Evolutionary conservation across 2,329 filamentous ascomycete genomes (phyloP), one percentile per base, ranked within the genome.

Genomic region (Coniochaeta ligniaria): DNA sequence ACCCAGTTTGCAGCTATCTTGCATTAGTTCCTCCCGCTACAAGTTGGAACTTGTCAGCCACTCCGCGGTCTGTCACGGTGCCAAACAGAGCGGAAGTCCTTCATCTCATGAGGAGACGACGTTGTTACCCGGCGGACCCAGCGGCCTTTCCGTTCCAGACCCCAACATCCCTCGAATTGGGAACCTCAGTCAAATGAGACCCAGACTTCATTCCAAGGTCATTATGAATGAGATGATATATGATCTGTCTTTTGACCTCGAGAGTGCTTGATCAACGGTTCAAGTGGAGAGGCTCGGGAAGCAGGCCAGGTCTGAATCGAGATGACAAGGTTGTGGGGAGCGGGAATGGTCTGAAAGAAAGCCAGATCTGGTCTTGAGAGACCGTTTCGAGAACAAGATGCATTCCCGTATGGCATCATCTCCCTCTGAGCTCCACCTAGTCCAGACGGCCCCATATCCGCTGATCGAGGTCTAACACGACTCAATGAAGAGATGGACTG

Each of bases 171-270:
- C 31, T 5, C n/a, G n/a, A 26, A 55, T 55, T 35, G 8, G 35
- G 8, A 55, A 9, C 17, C 35, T 35, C 26, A 22, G 11, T 1
- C 8, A 38, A 38, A 35, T 57, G 22, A 57, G 35, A 22, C n/a
- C n/a, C 54, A 38, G 26, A 4, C 2, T 11, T 31, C 16, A 5
- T 22, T 31, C 2, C 28, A 35, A 35, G 12, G 8, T 22, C 16
- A n/a, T 17, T 7, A n/a, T n/a, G 24, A 56, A 24, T 28, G n/a
- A 57, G 16, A 14, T 57, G 54, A 57, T 20, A 38, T 57, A 26
- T 57, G 54, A 57, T 57, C 54, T 57, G 31, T 57, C 28, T 57
- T 7, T 57, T 57, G 54, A 22, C 54, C 54, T 57, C 54, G 54
- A 57, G n/a, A 2, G 17, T 57, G 9, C 6, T 38, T 24, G 8